Base-by-base conservation (phyloP, 2,329 filamentous ascomycete species). In the Aotearoamyces nothofagi region DNA sequence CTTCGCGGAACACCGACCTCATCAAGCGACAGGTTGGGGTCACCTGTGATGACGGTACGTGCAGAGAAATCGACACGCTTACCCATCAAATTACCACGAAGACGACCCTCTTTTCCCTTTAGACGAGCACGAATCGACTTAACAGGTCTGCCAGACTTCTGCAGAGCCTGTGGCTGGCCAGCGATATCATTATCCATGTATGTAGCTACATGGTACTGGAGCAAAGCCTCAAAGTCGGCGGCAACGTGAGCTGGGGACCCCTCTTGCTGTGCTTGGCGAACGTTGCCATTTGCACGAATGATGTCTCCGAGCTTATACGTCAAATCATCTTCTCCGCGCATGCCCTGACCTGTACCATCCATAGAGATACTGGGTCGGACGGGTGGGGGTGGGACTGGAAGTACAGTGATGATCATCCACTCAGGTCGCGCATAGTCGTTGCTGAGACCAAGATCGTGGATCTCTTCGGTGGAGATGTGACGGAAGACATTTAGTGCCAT, bases 101-200 rank as follows among this genome's bases (percentile, higher is more conserved):
- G 72, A 65, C 90, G 84, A 43, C 90, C 90, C 52, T 99, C 90
- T 59, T 99, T 99, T 38, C 92, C 92, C 73, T 99, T 99, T 52
- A 99, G 66, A 57, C 90, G 86, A 36, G 84, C 84, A 45, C 92
- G 81, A 40, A 98, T 92, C 10, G 90, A 84, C 61, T 98, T 98
- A 42, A 98, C 79, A 1, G 92, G 86, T 48, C 92, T 76, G 26
- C 92, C 92, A 32, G 84, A 93, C 63, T 98, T 98, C 50, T 98
- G 92, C 48, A 96, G 64, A 3, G 90, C 87, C 44, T 90, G 84
- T 3, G 90, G 90, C 44, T 92, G 77, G 27, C 87, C 86, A 38
- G 92, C 90, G 55, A 96, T 94, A 52, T 98, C 87, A 46, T 98
- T 99, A 56, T 98, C 90, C 92, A 99, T 98, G 57, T 94, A 92